phyloP scores from a whole-genome alignment of 225 moss, liverwort and hornwort species.

The Marchantia paleacea region DNA sequence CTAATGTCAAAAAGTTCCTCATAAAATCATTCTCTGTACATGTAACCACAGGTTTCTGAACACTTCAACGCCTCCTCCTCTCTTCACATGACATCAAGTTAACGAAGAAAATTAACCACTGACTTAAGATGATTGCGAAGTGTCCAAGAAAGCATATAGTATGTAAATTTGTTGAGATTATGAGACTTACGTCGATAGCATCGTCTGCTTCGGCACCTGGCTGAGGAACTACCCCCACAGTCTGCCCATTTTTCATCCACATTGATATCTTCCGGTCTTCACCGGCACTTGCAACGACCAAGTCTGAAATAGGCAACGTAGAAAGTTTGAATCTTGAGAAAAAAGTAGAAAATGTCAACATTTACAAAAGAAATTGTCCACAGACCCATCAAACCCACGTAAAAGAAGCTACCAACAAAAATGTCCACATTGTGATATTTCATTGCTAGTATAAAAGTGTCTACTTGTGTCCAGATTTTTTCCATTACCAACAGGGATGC shows the following conservation, averaged over 20 bases:
- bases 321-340: not conserved
- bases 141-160: not conserved
- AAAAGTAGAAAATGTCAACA: not conserved
- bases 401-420: not conserved
- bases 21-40: too few species aligned
- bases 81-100: too few species aligned
- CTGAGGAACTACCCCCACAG: slow-evolving; percentile 88
- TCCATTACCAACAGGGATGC: not conserved
- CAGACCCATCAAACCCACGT: not conserved
- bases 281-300: slow-evolving; percentile 99
- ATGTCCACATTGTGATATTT: not conserved
- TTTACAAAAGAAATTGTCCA: not conserved
- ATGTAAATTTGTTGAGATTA: too few species aligned
- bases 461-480: not conserved
- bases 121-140: not conserved
- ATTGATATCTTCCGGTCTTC: slow-evolving; percentile 97
- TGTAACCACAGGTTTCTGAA: too few species aligned
- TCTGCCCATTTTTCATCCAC: slow-evolving; percentile 98
- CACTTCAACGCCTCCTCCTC: too few species aligned
- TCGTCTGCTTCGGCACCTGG: slow-evolving; percentile 84
- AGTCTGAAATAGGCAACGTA: slow-evolving; percentile 46
- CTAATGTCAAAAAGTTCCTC: not conserved
- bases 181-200: slow-evolving; percentile 71
- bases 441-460: not conserved
- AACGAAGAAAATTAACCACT: too few species aligned